These are phyloP conservation scores for Oldenlandia corymbosa DNA, from an alignment of 257 asterid species.

Conservation along the genomic window DNA sequence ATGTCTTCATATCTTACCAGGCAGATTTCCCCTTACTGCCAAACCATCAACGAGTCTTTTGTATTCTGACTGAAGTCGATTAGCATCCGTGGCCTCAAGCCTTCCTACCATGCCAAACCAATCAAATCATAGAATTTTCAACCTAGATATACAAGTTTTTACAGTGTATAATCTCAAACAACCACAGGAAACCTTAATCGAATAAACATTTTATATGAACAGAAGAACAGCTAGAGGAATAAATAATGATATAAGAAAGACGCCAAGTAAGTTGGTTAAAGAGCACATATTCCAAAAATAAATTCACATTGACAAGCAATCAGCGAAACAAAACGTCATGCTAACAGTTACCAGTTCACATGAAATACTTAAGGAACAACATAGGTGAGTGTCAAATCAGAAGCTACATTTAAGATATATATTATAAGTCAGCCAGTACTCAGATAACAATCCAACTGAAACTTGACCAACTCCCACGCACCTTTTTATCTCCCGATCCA, in stretches of 20 bases:
- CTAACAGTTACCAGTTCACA: not conserved
- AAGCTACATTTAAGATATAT: no score
- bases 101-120: constrained; percentile 84
- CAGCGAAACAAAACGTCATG: not conserved
- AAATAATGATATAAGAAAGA: not conserved
- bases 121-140: constrained; percentile 29
- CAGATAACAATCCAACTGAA: constrained; percentile 2
- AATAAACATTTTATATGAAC: not conserved
- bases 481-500: constrained; percentile 95
- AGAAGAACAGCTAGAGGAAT: not conserved
- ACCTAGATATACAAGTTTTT: not conserved
- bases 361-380: not conserved
- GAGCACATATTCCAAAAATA: not conserved
- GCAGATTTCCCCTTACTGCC: constrained; percentile 86
- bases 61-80: constrained; percentile 93
- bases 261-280: not conserved
- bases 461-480: constrained; percentile 22
- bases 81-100: constrained; percentile 99
- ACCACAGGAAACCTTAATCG: not conserved
- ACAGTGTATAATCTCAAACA: not conserved
- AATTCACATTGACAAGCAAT: not conserved
- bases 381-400: not conserved
- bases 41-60: constrained; percentile 92
- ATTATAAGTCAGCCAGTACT: no score
- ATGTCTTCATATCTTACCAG: constrained; percentile 40